These are phyloP conservation scores for Scleromitrula shiraiana DNA, from an alignment of 2,329 filamentous ascomycete species.

Conservation along the genomic window DNA sequence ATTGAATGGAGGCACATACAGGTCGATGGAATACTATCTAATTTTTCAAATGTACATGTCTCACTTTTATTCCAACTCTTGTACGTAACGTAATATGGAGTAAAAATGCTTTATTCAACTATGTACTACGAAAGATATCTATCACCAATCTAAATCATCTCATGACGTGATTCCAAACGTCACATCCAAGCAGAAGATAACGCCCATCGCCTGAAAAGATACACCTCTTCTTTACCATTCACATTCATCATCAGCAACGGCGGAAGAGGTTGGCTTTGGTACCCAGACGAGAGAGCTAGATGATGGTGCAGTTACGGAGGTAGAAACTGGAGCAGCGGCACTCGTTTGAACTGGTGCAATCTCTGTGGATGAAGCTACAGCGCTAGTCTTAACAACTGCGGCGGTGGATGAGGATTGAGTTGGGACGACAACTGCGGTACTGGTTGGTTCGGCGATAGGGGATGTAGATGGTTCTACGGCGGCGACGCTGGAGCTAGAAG, in stretches of 20 bases:
- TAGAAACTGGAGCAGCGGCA: background rate
- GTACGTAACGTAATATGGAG: no score
- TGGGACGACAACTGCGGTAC: background rate
- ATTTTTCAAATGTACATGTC: no score
- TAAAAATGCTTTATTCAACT: no score
- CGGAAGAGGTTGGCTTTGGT: background rate
- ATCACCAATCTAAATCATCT: background rate
- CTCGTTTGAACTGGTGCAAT: no score
- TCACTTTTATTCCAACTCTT: no score
- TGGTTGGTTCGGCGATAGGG: background rate
- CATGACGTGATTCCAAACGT: background rate
- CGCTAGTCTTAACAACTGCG: background rate
- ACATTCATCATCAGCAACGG: slow-evolving; percentile 1
- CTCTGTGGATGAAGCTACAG: background rate
- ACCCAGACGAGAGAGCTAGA: background rate
- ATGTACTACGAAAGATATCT: background rate
- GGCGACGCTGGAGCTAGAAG: background rate
- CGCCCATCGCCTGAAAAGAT: background rate
- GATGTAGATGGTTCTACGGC: background rate
- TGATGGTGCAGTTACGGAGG: background rate
- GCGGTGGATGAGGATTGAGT: background rate
- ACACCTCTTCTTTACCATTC: background rate
- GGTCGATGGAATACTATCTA: no score
- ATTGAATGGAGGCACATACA: no score
- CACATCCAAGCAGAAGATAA: background rate